phyloP scores from a whole-genome alignment of 2,329 filamentous ascomycete genomes.

The Didymella segeticola region DNA sequence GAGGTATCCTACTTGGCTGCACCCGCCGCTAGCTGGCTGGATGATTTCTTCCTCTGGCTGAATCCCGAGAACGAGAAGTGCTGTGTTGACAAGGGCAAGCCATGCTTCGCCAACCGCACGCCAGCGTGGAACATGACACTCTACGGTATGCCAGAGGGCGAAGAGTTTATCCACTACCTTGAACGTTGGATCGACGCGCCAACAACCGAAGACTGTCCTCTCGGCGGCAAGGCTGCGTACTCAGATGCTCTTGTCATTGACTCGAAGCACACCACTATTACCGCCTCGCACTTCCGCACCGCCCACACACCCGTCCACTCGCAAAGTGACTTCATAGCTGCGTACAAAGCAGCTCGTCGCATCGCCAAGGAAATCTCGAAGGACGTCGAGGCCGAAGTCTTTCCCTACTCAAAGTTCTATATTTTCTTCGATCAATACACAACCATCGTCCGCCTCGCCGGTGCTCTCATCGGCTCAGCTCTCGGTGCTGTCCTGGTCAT shows the following conservation, averaged over 20 bases:
- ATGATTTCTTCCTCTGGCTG: slow-evolving; percentile 97
- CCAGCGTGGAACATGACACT: slow-evolving; percentile 91
- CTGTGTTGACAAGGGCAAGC: slow-evolving; percentile 67
- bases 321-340: slow-evolving; percentile 90
- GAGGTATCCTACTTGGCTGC: slow-evolving; percentile 87
- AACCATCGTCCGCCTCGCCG: slow-evolving; percentile 80
- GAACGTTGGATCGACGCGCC: slow-evolving; percentile 81
- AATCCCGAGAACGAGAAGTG: slow-evolving; percentile 74
- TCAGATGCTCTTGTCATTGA: slow-evolving; percentile 83
- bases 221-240: slow-evolving; percentile 89
- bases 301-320: slow-evolving; percentile 85
- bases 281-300: slow-evolving; percentile 89
- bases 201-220: slow-evolving; percentile 81
- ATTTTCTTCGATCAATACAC: slow-evolving; percentile 99
- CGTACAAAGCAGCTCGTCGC: slow-evolving; percentile 86
- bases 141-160: slow-evolving; percentile 86
- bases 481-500: slow-evolving; percentile 85
- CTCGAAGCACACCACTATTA: slow-evolving; percentile 68
- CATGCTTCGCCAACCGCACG: slow-evolving; percentile 79
- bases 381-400: slow-evolving; percentile 79
- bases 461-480: slow-evolving; percentile 79
- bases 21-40: slow-evolving; percentile 92
- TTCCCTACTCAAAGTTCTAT: slow-evolving; percentile 97
- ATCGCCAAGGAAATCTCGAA: slow-evolving; percentile 79
- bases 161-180: slow-evolving; percentile 89